Base-by-base conservation (phyloP, 495 filamentous ascomycete species). In the Penicillium desertorum region DNA sequence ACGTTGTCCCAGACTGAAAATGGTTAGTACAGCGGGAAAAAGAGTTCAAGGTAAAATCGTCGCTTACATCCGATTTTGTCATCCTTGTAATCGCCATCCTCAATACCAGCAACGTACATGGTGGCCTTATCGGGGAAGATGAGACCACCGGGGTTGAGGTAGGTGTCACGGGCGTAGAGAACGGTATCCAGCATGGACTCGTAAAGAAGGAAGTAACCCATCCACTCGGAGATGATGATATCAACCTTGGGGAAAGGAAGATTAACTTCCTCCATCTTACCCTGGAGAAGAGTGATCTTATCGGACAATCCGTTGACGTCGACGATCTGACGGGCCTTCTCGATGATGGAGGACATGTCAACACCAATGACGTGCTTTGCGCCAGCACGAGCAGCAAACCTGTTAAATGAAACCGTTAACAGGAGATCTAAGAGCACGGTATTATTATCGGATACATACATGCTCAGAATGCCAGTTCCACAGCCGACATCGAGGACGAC, bases 191-290 rank as follows among this genome's bases (percentile, higher is more conserved):
- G 77, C 94, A 99, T 99, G 77, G 88, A 90, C 81, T 99, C 94
- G 77, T 97, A 99, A 42, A 98, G 84, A 45, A 99, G 83, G 77
- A 94, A 96, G 79, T 99, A 99, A 45, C 94, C 94, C 94, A 99
- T 99, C 94, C 94, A 99, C 77, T 99, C 94, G 30, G 90, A 96
- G 59, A 99, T 90, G 76, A 99, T 99, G 67, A 99, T 93, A 72
- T 99, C 94, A 62, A 99, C 95, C 67, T 96, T 85, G 51, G 78
- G 73, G 62, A 92, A 92, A 22, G 95, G 94, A 23, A 99, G 85
- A 22, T 77, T 63, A 34, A 96, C 92, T 63, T 99, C 95, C 76
- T 99, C 94, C 85, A 99, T 93, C 78, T 92, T 92, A 45, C 95
- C 94, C 73, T 94, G 89, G 48, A 99, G 77, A 22, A 94, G 86